Evolutionary conservation across 129 eudicot genomes (phyloP), one percentile per base, ranked within the genome.

Genomic region (Lactuca saligna): DNA sequence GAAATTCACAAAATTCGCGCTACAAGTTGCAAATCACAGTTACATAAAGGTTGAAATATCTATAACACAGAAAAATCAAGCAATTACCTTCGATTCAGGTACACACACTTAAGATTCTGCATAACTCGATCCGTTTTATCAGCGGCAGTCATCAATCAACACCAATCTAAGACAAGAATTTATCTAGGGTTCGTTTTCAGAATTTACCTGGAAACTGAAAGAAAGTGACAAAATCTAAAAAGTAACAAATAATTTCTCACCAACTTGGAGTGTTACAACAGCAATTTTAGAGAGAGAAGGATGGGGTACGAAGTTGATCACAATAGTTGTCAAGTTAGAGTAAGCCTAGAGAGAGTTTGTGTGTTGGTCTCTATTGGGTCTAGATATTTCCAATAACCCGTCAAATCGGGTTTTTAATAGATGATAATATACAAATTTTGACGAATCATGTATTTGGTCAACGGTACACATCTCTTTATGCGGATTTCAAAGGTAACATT

Each of bases 301-400:
- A 17, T 64, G 69, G 56, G 38, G 55, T 67, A 17, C 51, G 60
- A 51, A 66, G 60, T 54, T 5, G 17, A 67, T 54, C 57, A 48
- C 32, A 29, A 2, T 42, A 42, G 49, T 9, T 42, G 49, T 42
- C 49, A 42, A 42, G 49, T 42, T 42, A 42, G 29, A 25, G 29
- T 25, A 25, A 9, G 13, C 3, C 49, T 8, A 2, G 49, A 42
- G 13, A 42, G 13, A 42, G 49, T 2, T 8, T 42, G 49, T 8
- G 34, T 55, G 2, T 55, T 55, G 13, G 25, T 7, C 11, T 55
- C 10, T 31, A 55, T 8, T 12, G 25, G 25, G 60, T 20, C 14
- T 55, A 3, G 25, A 25, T 55, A 20, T 55, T 25, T 0, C 25
- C 29, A 25, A 25, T 25, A 25, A 25, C 29, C 29, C 29, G 29